Base-by-base conservation (phyloP, 345 rosid species). In the Brassica rapa region DNA sequence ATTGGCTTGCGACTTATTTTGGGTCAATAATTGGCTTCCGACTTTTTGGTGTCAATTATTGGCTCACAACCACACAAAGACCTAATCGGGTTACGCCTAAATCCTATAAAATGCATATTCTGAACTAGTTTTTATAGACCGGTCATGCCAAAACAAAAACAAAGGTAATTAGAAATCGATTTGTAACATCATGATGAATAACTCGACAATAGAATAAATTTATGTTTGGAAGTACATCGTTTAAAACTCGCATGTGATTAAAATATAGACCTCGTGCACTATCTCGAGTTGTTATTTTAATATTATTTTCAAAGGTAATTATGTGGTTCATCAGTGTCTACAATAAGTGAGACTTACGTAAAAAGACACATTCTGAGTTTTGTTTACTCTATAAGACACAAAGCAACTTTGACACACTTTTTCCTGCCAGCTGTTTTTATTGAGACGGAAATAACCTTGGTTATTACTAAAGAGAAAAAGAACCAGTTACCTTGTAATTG, bases 211-310 rank as follows among this genome's bases (percentile, higher is more conserved):
- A 19, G 21, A 19, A 19, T 19, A 19, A 19, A 19, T 19, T 19
- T 19, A 19, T 19, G 21, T 19, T 19, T 19, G 21, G 21, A 19
- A 19, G 21, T 19, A 19, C 21, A 19, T 19, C 21, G 21, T 19
- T 19, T 19, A 19, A 19, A 19, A 19, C 21, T 19, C 21, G 21
- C 21, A 19, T 12, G 41, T 21, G 32, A 56, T 56, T 19, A 60
- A 60, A 60, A 60, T 35, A 70, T 71, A 55, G 66, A 63, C 60
- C 62, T 65, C 39, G 68, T 78, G 73, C 81, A 57, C 23, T 77
- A 56, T 66, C 37, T 72, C 25, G 62, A 37, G 14, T 41, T 66
- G 39, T 27, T 55, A 29, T 71, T 16, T 37, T 12, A 77, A 39
- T 68, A 60, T 25, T 66, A 6, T 56, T 46, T 66, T n/a, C 65